phyloP scores from a whole-genome alignment of 2,329 filamentous ascomycete genomes.

The Daldinia sp. region DNA sequence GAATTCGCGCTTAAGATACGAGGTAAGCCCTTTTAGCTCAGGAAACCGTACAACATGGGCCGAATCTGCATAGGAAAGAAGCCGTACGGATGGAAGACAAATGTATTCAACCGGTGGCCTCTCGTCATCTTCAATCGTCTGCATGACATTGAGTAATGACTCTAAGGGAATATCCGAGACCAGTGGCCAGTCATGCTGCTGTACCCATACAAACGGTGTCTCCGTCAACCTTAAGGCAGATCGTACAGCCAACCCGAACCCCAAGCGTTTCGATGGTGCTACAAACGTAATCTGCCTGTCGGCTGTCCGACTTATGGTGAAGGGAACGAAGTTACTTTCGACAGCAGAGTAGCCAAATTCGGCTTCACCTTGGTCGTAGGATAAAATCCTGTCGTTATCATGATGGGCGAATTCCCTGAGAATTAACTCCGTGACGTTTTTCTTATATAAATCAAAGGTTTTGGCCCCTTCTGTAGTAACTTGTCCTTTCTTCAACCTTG shows the following conservation, averaged over 20 bases:
- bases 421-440: constrained; percentile 60
- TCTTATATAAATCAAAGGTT: constrained; percentile 60
- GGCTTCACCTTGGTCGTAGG: constrained; percentile 52
- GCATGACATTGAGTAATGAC: constrained; percentile 62
- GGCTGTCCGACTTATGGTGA: constrained; percentile 53
- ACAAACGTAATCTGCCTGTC: constrained; percentile 61
- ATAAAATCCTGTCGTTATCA: constrained; percentile 22
- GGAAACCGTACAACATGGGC: constrained; percentile 60
- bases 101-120: constrained; percentile 63
- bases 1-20: constrained; percentile 58
- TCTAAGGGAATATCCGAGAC: constrained; percentile 59
- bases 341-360: constrained; percentile 60
- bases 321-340: constrained; percentile 55
- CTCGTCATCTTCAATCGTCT: constrained; percentile 47
- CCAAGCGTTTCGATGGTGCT: constrained; percentile 60
- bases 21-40: constrained; percentile 57
- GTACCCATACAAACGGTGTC: constrained; percentile 68
- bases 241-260: constrained; percentile 66
- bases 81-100: constrained; percentile 64
- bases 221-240: constrained; percentile 60
- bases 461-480: constrained; percentile 61
- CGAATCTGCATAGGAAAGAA: constrained; percentile 63
- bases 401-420: constrained; percentile 47
- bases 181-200: constrained; percentile 69
- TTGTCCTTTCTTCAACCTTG: constrained; percentile 66